Conservation (phyloP, 208 protist species). For the Histomonas meleagridis region DNA sequence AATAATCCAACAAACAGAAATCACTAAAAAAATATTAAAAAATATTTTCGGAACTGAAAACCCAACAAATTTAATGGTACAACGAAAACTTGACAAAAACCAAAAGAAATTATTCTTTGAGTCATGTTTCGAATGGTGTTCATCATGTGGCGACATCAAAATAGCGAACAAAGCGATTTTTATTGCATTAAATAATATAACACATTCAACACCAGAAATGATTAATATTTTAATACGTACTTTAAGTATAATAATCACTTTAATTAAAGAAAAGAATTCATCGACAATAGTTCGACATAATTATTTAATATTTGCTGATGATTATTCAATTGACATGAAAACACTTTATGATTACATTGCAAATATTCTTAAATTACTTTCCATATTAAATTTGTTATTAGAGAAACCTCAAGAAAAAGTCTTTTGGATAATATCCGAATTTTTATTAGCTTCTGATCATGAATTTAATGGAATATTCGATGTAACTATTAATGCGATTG, state of each 20-base stretch:
- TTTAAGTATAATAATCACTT: not conserved
- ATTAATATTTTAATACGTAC: not conserved
- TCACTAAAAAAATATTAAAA: not conserved
- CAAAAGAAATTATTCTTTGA: not conserved
- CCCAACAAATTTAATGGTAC: not conserved
- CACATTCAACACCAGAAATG: not conserved
- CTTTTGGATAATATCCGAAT: not conserved
- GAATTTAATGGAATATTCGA: not conserved
- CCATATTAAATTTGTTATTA: not conserved
- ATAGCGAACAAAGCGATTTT: not conserved
- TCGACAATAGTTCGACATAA: not conserved
- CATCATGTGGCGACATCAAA: not conserved
- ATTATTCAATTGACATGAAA: not conserved
- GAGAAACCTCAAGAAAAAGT: not conserved
- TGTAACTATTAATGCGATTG: not conserved
- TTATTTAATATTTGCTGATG: not conserved
- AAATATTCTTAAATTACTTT: not conserved
- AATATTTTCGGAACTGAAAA: not conserved
- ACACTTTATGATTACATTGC: not conserved
- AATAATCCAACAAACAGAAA: not conserved
- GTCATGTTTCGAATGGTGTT: not conserved
- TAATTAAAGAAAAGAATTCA: not conserved
- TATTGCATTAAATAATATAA: not conserved
- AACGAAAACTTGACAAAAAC: not conserved
- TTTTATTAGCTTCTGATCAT: not conserved